Evolutionary conservation across 768 basidiomycete species (phyloP).

Genomic region (Suillus ampliporus): DNA sequence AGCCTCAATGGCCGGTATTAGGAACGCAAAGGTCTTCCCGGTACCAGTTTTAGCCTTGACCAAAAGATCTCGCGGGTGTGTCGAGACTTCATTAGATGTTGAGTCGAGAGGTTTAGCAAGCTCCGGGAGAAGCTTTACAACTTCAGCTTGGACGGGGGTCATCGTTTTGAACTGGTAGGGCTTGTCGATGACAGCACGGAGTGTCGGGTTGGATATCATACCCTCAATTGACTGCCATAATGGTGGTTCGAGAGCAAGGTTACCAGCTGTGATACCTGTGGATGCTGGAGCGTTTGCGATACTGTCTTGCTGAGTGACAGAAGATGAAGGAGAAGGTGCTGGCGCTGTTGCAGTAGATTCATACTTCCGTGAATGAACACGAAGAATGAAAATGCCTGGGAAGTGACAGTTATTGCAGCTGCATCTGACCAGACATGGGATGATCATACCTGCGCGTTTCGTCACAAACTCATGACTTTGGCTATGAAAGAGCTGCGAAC

Average conservation of each 20-base stretch:
- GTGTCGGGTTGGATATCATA: conserved; percentile 44
- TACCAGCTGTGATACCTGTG: not conserved
- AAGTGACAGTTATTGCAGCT: not conserved
- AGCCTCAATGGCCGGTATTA: conserved; percentile 84
- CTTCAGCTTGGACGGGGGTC: conserved; percentile 83
- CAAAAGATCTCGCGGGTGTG: conserved; percentile 65
- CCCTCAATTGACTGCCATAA: conserved; percentile 45
- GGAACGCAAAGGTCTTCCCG: conserved; percentile 88
- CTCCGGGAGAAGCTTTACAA: conserved; percentile 76
- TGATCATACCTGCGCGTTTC: not conserved
- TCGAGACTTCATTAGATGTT: conserved; percentile 14
- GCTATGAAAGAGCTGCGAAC: not conserved
- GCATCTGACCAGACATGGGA: not conserved
- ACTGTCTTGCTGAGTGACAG: not conserved
- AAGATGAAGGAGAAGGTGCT: not conserved
- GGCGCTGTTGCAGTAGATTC: conserved; percentile 11
- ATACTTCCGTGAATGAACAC: conserved; percentile 5
- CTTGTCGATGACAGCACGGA: conserved; percentile 62
- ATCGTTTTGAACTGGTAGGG: conserved; percentile 76
- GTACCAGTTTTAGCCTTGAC: conserved; percentile 91
- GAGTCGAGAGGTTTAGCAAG: conserved; percentile 60
- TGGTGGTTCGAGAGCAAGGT: not conserved
- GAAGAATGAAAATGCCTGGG: not conserved
- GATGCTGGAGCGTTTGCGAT: not conserved
- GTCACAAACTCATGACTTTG: conserved; percentile 9